Evolutionary conservation across 2,329 filamentous ascomycete species (phyloP), one percentile per base, ranked within the genome.

Genomic region (Coleophoma cylindrospora): DNA sequence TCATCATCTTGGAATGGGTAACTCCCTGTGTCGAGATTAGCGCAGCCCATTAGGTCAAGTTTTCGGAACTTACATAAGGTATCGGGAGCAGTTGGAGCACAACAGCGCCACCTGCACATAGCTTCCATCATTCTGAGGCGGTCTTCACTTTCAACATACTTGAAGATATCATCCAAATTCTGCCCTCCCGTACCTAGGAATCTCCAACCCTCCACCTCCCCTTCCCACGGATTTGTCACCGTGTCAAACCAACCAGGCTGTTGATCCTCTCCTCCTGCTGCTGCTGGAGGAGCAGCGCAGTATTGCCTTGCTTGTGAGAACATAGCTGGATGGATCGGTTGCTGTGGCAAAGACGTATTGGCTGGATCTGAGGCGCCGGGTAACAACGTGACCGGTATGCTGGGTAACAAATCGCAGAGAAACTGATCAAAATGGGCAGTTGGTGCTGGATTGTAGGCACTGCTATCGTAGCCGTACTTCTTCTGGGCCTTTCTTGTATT

Each of bases 1-100:
- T 99, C 95, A 45, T 90, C 81, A 15, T 94, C 88, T 68, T 97
- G 91, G 69, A 96, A 99, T 0, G 94, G 94, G 64, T 97, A 99
- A 64, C 88, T 91, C 89, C 89, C 89, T 91, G 53, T 14, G 22
- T 17, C 32, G 27, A 57, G 45, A 56, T 52, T 46, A 44, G 41
- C 12, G 4, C 12, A 22, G 21, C 19, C 32, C 10, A 32, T 27
- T 2, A 27, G 27, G 7, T 44, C 27, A 34, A 27, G n/a, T 32
- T 9, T 27, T 33, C 2, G 19, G 15, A 50, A 74, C 87, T 75
- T 76, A 92, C 91, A 96, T 40, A 99, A 66, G 0, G 95, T 99
- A 68, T 99, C 95, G 0, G 95, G 94, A 1, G 94, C 94, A 0
- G 94, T 99, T 1, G 94, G 94, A 5, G 94, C 94, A 57, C 84